Percentiles rank a stretch among this genome's conserved stretches.
Conservation (phyloP, 2,329 filamentous ascomycete genomes). For the Alternaria arbusti region DNA sequence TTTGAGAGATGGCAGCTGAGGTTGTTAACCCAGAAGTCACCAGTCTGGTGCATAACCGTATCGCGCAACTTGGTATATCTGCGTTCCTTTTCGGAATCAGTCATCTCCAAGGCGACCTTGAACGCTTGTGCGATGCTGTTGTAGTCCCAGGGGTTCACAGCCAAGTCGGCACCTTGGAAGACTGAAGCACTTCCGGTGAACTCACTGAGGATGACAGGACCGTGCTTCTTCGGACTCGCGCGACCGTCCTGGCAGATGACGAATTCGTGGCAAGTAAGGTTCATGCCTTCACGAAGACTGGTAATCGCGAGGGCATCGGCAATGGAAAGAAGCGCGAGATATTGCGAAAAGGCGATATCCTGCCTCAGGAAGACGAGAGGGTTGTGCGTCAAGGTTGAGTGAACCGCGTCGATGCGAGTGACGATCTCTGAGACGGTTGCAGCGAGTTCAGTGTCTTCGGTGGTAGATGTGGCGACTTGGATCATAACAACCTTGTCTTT, state of each 20-base stretch:
- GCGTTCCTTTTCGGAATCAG: conserved; percentile 71
- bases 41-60: conserved; percentile 81
- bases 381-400: conserved; percentile 89
- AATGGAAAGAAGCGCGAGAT: conserved; percentile 86
- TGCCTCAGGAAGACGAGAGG: conserved; percentile 94
- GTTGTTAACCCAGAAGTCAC: conserved; percentile 82
- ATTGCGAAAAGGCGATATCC: conserved; percentile 91
- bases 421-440: conserved; percentile 92
- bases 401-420: conserved; percentile 88
- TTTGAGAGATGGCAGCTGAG: conserved; percentile 74
- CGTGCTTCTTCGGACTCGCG: conserved; percentile 75
- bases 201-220: conserved; percentile 89
- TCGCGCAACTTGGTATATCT: conserved; percentile 78
- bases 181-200: conserved; percentile 92
- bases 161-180: conserved; percentile 79
- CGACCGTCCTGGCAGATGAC: conserved; percentile 90
- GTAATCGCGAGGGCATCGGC: conserved; percentile 95
- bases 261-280: conserved; percentile 92
- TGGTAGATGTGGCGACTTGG: conserved; percentile 90
- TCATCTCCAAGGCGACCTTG: conserved; percentile 81
- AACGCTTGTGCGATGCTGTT: conserved; percentile 86
- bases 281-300: conserved; percentile 96
- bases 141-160: conserved; percentile 96
- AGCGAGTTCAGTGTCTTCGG: conserved; percentile 85
- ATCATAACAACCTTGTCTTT: conserved; percentile 86